These are phyloP conservation scores for Candida coleopterorum DNA, from an alignment of 805 yeast species.

Conservation along the genomic window DNA sequence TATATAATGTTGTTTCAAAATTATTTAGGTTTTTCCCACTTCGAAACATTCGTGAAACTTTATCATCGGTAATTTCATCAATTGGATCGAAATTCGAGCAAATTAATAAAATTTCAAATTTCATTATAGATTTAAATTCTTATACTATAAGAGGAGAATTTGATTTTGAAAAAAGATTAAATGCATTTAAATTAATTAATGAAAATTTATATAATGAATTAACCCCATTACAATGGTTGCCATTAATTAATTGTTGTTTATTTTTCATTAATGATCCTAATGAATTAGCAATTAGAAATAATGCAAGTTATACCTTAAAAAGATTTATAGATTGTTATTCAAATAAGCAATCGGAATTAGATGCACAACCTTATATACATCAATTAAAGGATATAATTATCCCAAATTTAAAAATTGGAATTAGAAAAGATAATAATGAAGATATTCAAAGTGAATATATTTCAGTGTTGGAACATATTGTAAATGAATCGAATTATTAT, in stretches of 20 bases:
- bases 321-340: slow-evolving; percentile 60
- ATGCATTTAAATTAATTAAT: slow-evolving; percentile 61
- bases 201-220: slow-evolving; percentile 46
- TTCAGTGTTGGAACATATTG: slow-evolving; percentile 58
- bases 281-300: slow-evolving; percentile 76
- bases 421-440: slow-evolving; percentile 52
- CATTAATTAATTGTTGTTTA: slow-evolving; percentile 63
- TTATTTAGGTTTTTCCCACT: slow-evolving; percentile 59
- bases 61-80: slow-evolving; percentile 55
- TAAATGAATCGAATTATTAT: slow-evolving; percentile 36
- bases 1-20: slow-evolving; percentile 49
- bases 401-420: slow-evolving; percentile 63
- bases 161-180: slow-evolving; percentile 72
- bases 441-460: slow-evolving; percentile 70
- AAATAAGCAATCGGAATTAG: slow-evolving; percentile 16
- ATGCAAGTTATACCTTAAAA: slow-evolving; percentile 60
- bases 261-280: slow-evolving; percentile 71
- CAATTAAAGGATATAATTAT: slow-evolving; percentile 52
- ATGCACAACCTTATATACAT: slow-evolving; percentile 25
- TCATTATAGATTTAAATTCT: slow-evolving; percentile 68
- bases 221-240: slow-evolving; percentile 67
- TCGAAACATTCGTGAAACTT: slow-evolving; percentile 53
- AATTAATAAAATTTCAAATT: slow-evolving; percentile 37
- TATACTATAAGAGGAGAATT: slow-evolving; percentile 65
- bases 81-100: slow-evolving; percentile 53